Evolutionary conservation across 2,329 filamentous ascomycete species (phyloP), one percentile per base, ranked within the genome.

Genomic region (Beauveria caledonica): DNA sequence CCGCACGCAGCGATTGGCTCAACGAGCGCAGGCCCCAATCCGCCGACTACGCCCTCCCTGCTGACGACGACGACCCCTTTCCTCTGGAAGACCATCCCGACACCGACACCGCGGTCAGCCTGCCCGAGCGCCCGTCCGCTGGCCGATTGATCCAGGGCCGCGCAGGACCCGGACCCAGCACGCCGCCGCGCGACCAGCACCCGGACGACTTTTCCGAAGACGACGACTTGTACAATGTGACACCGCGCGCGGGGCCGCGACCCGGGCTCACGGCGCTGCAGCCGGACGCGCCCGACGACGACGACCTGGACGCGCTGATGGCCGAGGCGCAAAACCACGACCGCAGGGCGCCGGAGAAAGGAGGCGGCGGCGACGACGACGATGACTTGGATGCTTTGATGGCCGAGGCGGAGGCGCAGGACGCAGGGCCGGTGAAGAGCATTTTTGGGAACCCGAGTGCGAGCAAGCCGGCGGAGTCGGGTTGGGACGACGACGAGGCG

Each of bases 1-100:
- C 84, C 36, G 88, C 87, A 75, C 82, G 93, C 62, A 84, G 84
- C 70, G 86, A 89, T 64, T 96, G 91, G 89, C 93, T 97, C 65
- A 84, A 93, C 60, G 89, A 95, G 71, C 78, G 82, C 9, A 88
- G 83, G 65, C 84, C 85, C 0, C 82, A 75, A 51, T 64, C 71
- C 0, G 64, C 68, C 13, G 70, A 71, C 0, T 70, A 74, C 2
- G 10, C 5, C 33, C 11, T 36, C 33, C 11, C 33, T 5, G 33
- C 33, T 36, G 67, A 68, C 1, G 70, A 72, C 2, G 72, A 61
- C 44, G 69, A 72, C 13, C 36, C 46, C 1, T 56, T 51, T 25
- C 23, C n/a, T 23, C 15, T 44, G 5, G 44, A 51, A 17, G 25
- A 51, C 9, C 11, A 11, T 48, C 36, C 23, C 13, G 53, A 57